These are phyloP conservation scores for Kockovaella imperatae DNA, from an alignment of 768 basidiomycete species.

Conservation along the genomic window DNA sequence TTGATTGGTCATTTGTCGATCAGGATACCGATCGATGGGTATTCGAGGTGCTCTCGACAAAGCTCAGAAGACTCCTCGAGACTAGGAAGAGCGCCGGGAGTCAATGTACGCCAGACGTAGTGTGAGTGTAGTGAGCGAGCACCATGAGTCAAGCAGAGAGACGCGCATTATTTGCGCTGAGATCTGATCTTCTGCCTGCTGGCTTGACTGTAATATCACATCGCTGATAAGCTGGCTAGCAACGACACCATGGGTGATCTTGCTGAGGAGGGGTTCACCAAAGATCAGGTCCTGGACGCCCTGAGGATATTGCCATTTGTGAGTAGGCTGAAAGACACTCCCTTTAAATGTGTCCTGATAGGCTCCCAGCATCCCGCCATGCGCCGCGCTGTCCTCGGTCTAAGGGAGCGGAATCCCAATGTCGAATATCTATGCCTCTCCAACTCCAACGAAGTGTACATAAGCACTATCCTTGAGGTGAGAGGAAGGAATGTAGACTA, in stretches of 20 bases:
- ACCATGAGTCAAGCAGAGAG: background rate
- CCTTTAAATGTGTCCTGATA: background rate
- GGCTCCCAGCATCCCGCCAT: conserved; percentile 82
- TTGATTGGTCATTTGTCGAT: conserved; percentile 81
- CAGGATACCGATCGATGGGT: conserved; percentile 95
- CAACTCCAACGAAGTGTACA: conserved; percentile 88
- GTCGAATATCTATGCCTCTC: conserved; percentile 83
- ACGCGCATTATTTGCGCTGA: background rate
- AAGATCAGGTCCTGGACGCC: conserved; percentile 66
- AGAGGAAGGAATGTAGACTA: background rate
- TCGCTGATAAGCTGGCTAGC: conserved; percentile 11
- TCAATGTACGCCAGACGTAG: conserved; percentile 85
- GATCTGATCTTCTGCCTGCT: background rate
- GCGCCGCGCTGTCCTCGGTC: conserved; percentile 71
- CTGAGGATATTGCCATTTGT: conserved; percentile 82
- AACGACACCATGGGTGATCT: conserved; percentile 56
- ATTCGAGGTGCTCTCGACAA: conserved; percentile 63
- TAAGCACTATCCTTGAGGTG: conserved; percentile 79
- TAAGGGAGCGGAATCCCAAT: conserved; percentile 62
- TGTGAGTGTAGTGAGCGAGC: conserved; percentile 55
- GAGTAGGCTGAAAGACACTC: conserved; percentile 35
- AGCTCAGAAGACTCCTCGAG: conserved; percentile 75
- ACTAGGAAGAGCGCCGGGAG: conserved; percentile 51
- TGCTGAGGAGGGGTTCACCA: conserved; percentile 60
- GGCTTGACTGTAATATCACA: background rate